Percentiles rank a stretch among this genome's conserved stretches.
phyloP scores from a whole-genome alignment of 139 green algal genomes.

The Bryopsis sp. region DNA sequence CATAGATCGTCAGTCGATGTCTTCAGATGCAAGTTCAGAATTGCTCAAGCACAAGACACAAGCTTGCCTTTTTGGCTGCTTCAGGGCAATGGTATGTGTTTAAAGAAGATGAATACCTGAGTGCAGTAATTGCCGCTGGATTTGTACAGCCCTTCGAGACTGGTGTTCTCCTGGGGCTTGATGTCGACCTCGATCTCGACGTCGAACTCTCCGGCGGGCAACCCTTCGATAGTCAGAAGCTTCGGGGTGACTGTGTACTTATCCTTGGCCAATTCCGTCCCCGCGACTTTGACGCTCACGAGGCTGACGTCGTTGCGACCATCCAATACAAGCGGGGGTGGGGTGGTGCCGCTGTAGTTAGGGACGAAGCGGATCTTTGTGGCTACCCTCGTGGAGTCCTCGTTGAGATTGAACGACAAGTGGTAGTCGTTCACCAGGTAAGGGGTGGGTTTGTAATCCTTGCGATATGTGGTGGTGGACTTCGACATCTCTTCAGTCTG shows the following conservation, averaged over 20 bases:
- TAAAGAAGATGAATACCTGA: no score
- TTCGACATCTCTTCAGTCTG: not conserved
- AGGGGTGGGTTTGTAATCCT: conserved; percentile 64
- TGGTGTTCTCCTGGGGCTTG: conserved; percentile 85
- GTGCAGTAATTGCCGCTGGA: conserved; percentile 91
- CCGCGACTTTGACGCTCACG: conserved; percentile 32
- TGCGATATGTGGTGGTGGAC: not conserved
- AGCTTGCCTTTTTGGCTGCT: no score
- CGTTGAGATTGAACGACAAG: conserved; percentile 66
- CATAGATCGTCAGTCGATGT: no score
- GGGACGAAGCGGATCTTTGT: conserved; percentile 31
- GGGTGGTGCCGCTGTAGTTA: conserved; percentile 31
- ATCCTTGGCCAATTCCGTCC: not conserved
- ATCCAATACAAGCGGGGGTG: conserved; percentile 25
- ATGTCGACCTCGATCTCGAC: conserved; percentile 65
- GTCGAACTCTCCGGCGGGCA: conserved; percentile 37
- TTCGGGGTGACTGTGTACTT: conserved; percentile 35
- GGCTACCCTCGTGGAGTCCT: conserved; percentile 60
- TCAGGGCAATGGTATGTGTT: no score
- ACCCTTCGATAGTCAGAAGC: conserved; percentile 29
- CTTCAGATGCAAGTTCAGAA: no score
- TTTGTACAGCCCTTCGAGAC: conserved; percentile 94
- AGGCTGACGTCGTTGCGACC: conserved; percentile 48
- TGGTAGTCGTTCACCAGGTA: conserved; percentile 59
- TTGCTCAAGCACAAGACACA: no score